Conservation (phyloP, 2,329 filamentous ascomycete genomes). For the Akanthomyces uredinophilus region DNA sequence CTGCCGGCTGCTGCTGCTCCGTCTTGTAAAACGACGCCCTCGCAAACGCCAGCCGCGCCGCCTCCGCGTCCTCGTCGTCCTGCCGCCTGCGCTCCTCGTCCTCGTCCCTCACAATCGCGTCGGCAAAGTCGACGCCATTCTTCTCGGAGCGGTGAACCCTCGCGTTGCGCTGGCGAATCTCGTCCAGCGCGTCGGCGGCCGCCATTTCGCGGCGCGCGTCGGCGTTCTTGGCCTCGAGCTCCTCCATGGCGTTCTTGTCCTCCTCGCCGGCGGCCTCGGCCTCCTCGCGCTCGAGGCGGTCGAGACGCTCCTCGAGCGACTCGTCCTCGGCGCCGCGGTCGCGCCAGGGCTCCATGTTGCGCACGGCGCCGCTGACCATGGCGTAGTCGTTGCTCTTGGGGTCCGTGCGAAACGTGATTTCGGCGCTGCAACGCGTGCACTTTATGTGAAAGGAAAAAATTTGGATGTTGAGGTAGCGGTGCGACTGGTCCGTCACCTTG, state of each 20-base stretch:
- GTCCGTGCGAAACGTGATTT: conserved; percentile 92
- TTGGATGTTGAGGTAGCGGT: conserved; percentile 82
- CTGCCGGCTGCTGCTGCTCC: conserved; percentile 46
- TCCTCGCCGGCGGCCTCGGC: conserved; percentile 56
- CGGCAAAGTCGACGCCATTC: conserved; percentile 58
- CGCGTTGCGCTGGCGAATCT: conserved; percentile 89
- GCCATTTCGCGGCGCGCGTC: conserved; percentile 96
- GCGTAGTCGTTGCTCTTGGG: conserved; percentile 91
- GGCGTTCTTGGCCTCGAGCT: conserved; percentile 86
- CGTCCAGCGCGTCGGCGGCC: conserved; percentile 90
- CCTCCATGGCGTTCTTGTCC: conserved; percentile 77
- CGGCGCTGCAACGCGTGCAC: conserved; percentile 77
- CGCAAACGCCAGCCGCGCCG: conserved; percentile 72
- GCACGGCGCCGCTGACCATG: conserved; percentile 74
- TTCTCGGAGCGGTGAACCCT: conserved; percentile 71
- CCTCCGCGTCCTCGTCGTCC: conserved; percentile 79
- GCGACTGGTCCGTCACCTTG: conserved; percentile 83
- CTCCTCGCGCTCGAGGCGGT: conserved; percentile 75
- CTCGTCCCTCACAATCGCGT: conserved; percentile 47
- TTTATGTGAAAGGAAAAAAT: conserved; percentile 80
- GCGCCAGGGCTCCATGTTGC: conserved; percentile 92
- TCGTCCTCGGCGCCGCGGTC: conserved; percentile 59
- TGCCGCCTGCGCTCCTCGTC: conserved; percentile 59
- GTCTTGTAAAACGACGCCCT: conserved; percentile 32
- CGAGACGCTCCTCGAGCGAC: conserved; percentile 80